Evolutionary conservation across 1,139 yeast species (phyloP), one percentile per base, ranked within the genome.

Genomic region (Geotrichum cucujoidarum): DNA sequence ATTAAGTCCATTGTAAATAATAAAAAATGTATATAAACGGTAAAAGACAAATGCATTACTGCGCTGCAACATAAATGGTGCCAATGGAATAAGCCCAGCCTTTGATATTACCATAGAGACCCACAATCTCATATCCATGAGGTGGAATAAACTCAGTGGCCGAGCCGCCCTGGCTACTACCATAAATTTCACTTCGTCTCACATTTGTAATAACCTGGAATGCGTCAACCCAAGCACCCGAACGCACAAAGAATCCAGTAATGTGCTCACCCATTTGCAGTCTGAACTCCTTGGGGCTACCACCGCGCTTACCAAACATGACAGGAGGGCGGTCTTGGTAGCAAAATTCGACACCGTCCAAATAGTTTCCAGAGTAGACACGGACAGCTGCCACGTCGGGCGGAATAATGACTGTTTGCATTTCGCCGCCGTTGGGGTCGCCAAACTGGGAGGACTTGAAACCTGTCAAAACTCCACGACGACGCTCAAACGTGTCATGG

Each of bases 171-270:
- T 68, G 66, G 1, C 69, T 63, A 20, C 95, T 95, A 0, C 88
- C 88, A 31, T 68, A 71, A 36, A 67, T 58, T 21, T 76, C 75
- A 24, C 65, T 57, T 40, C 64, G 59, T 24, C 63, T 53, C n/a
- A 50, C 43, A 53, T 72, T 76, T 17, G 95, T 78, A 6, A 77
- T 63, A 31, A 83, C 64, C 60, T 85, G 95, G 17, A 87, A 68
- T 1, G 84, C 95, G 69, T 92, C 97, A 14, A 92, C 71, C 97
- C 97, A 92, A 1, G 76, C 81, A 5, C 97, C 97, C 45, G 80
- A 73, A 54, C 95, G 73, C 40, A 88, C 69, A 48, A 75, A 73
- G 50, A 89, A 71, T 35, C 82, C 83, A 3, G 71, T 62, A 7
- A 92, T 69, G 10, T 57, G 55, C 60, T 90, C 96, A 31, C 80